Conservation (phyloP, 257 asterid genomes). For the Ligustrum vulgare region DNA sequence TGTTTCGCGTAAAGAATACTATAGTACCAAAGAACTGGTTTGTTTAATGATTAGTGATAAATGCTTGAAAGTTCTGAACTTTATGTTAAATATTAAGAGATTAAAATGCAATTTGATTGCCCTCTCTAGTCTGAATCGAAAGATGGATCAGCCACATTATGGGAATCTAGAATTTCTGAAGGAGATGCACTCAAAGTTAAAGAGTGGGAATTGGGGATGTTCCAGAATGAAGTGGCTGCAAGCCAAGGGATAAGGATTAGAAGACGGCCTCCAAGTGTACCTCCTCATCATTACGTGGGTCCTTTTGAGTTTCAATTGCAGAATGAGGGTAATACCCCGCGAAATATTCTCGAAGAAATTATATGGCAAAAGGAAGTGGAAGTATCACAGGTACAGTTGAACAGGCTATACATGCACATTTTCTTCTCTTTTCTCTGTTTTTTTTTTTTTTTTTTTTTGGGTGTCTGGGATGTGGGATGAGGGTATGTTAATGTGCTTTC, state of each 20-base stretch:
- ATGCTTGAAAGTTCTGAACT: background rate
- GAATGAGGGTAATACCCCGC: conserved; percentile 84
- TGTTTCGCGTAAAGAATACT: background rate
- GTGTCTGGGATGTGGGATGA: background rate
- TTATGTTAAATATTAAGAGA: background rate
- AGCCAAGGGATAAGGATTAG: conserved; percentile 81
- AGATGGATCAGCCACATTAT: conserved; percentile 42
- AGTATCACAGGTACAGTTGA: conserved; percentile 57
- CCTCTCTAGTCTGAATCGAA: conserved; percentile 42
- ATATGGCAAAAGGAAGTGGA: conserved; percentile 77
- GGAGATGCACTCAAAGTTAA: conserved; percentile 60
- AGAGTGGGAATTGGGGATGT: conserved; percentile 69
- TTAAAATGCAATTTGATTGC: background rate
- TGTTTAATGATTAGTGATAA: background rate
- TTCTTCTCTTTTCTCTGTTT: background rate
- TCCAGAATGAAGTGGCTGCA: conserved; percentile 64
- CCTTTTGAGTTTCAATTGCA: conserved; percentile 79
- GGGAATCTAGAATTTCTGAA: conserved; percentile 38
- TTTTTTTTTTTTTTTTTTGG: background rate
- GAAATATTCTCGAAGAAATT: conserved; percentile 80
- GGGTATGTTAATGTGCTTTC: background rate
- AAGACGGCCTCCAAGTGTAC: conserved; percentile 76
- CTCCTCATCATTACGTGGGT: conserved; percentile 80
- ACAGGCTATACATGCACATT: conserved; percentile 20
- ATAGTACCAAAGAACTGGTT: too few species aligned